Conservation (phyloP, 345 rosid species). For the Litchi chinensis region DNA sequence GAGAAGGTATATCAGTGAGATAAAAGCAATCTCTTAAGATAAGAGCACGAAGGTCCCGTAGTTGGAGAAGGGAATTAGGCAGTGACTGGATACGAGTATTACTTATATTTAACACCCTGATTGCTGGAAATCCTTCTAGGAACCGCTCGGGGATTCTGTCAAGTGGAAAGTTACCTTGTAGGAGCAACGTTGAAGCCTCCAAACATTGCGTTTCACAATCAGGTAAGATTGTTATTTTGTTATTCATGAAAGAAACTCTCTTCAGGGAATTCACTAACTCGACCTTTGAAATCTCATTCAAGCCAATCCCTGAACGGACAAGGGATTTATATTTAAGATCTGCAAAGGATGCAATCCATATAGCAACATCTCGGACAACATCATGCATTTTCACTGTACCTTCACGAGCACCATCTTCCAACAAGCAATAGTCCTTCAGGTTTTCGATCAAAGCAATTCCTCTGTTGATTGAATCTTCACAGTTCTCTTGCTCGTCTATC, state of each 20-base stretch:
- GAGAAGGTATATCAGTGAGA: constrained; percentile 39
- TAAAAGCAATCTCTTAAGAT: constrained; percentile 35
- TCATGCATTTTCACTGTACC: constrained; percentile 51
- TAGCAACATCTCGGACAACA: constrained; percentile 49
- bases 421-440: constrained; percentile 46
- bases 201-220: constrained; percentile 25
- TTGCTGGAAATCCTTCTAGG: constrained; percentile 34
- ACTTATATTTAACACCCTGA: constrained; percentile 38
- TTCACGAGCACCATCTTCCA: constrained; percentile 40
- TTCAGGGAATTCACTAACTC: constrained; percentile 29
- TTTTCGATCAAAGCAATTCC: constrained; percentile 45
- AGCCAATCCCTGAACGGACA: constrained; percentile 33
- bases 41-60: constrained; percentile 36
- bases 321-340: constrained; percentile 33
- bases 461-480: constrained; percentile 29
- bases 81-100: constrained; percentile 35
- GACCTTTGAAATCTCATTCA: constrained; percentile 24
- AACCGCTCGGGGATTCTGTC: constrained; percentile 27
- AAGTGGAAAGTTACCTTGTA: constrained; percentile 38
- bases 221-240: constrained; percentile 27
- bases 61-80: constrained; percentile 34
- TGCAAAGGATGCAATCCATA: constrained; percentile 36
- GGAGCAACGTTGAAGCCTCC: constrained; percentile 31
- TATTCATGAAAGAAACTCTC: constrained; percentile 51
- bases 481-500: constrained; percentile 31